Evolutionary conservation across 768 basidiomycete genomes (phyloP), one percentile per base, ranked within the genome.

Genomic region (Lactarius trivialis): DNA sequence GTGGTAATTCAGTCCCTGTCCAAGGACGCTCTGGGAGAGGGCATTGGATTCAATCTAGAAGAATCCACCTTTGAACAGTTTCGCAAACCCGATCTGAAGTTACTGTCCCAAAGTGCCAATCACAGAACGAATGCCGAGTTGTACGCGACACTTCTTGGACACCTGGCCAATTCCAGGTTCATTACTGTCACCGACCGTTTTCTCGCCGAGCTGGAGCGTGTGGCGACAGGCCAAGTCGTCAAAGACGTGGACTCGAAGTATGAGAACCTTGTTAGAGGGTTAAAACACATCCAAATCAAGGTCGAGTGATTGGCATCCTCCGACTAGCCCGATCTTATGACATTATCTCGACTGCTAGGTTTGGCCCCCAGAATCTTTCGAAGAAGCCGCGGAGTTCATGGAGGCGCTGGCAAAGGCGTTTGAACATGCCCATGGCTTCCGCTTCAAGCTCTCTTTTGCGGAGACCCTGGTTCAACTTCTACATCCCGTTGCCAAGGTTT

Each of bases 161-260:
- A 90, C 68, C 76, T 96, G 58, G 88, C 93, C 1, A 86, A 84
- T 67, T 77, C 91, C 60, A 92, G 93, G 56, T 98, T 98, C 68
- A 79, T 89, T 67, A 94, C 87, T 61, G 91, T 98, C n/a, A 93
- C 91, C 4, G 93, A 97, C 74, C 84, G 92, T 0, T 98, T 95
- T 72, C 74, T 94, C 55, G 79, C 81, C 1, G 94, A 95, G 68
- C 77, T 98, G 36, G 78, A 77, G 6, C 90, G 90, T 32, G 79
- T 93, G 8, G 81, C 85, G 17, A 79, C 81, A n/a, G 86, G 85
- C 1, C 87, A 89, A 60, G 83, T 92, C 5, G 79, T 85, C 0
- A 93, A 91, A 69, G 94, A 95, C 65, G 75, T 79, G 43, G 93
- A 95, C 67, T 81, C 82, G 65, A 89, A 83, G 69, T 91, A 87